Conservation (phyloP, 116 monocot genomes). For the Cymodocea nodosa region DNA sequence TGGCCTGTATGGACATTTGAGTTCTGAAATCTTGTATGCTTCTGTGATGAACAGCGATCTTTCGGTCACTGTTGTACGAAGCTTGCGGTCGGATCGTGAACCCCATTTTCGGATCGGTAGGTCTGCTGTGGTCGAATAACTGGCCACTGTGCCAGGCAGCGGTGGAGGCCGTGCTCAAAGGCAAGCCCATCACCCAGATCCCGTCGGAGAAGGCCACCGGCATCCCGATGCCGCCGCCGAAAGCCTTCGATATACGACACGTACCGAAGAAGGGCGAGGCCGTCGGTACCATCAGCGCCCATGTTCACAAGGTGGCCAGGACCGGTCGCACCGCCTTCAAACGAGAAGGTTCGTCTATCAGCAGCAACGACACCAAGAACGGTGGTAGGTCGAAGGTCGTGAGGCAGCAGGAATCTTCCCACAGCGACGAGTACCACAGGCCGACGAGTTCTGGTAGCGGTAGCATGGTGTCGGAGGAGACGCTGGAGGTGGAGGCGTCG, state of each 20-base stretch:
- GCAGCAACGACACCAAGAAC: neutral
- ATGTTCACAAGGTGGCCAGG: neutral
- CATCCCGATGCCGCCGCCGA: slow-evolving; percentile 2
- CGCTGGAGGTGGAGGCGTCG: neutral
- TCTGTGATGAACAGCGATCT: slow-evolving; percentile 30
- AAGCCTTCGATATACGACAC: slow-evolving; percentile 62
- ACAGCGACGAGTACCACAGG: neutral
- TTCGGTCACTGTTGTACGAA: slow-evolving; percentile 70
- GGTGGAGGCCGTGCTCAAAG: slow-evolving; percentile 59
- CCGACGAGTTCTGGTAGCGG: neutral
- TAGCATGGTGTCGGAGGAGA: neutral
- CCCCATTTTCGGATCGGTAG: slow-evolving; percentile 71
- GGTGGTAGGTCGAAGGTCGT: neutral
- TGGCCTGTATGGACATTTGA: no score
- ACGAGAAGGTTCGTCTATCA: no score
- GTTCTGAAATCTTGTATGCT: neutral
- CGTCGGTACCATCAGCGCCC: neutral
- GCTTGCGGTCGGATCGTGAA: slow-evolving; percentile 72
- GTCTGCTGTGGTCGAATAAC: slow-evolving; percentile 48
- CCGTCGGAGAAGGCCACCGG: slow-evolving; percentile 14
- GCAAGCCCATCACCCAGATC: slow-evolving; percentile 30
- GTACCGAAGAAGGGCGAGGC: slow-evolving; percentile 3
- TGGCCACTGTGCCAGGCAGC: slow-evolving; percentile 70
- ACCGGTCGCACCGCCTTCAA: no score
- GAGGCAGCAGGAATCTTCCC: neutral